These are phyloP conservation scores for Pestalotiopsis sp. DNA, from an alignment of 2,329 filamentous ascomycete species.

Conservation along the genomic window DNA sequence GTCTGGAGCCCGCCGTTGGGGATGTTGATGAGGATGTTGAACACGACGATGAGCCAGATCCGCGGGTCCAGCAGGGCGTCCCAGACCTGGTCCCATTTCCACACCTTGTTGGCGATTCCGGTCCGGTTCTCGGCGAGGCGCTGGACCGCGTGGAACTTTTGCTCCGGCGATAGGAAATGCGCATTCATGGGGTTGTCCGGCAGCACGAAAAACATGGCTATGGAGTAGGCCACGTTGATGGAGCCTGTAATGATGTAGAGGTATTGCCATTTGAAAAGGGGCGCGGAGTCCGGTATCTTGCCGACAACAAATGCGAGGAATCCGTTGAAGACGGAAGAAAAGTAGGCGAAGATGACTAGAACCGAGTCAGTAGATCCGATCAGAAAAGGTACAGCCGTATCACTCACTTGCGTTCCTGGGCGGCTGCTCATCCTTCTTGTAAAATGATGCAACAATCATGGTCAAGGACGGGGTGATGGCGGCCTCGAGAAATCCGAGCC, in stretches of 20 bases:
- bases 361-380: neutral
- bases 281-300: conserved; percentile 24
- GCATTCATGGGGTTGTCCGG: conserved; percentile 39
- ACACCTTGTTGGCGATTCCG: conserved; percentile 30
- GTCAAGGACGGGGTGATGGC: conserved; percentile 35
- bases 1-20: conserved; percentile 29
- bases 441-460: conserved; percentile 37
- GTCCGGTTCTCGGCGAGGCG: conserved; percentile 38
- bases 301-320: conserved; percentile 29
- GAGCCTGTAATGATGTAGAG: conserved; percentile 32
- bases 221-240: conserved; percentile 30
- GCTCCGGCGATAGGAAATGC: conserved; percentile 30
- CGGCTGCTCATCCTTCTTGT: conserved; percentile 37
- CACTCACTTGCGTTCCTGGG: conserved; percentile 31
- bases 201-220: conserved; percentile 28
- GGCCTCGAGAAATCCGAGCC: conserved; percentile 36
- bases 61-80: conserved; percentile 26
- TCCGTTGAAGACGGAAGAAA: conserved; percentile 28
- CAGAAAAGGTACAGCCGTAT: no score
- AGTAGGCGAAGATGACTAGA: conserved; percentile 35
- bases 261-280: conserved; percentile 26
- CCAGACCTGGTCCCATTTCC: conserved; percentile 30
- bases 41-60: conserved; percentile 29
- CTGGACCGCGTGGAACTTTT: conserved; percentile 30
- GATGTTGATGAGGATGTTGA: conserved; percentile 29